These are phyloP conservation scores for Aspergillus fischeri DNA, from an alignment of 2,329 filamentous ascomycete species.

Conservation along the genomic window DNA sequence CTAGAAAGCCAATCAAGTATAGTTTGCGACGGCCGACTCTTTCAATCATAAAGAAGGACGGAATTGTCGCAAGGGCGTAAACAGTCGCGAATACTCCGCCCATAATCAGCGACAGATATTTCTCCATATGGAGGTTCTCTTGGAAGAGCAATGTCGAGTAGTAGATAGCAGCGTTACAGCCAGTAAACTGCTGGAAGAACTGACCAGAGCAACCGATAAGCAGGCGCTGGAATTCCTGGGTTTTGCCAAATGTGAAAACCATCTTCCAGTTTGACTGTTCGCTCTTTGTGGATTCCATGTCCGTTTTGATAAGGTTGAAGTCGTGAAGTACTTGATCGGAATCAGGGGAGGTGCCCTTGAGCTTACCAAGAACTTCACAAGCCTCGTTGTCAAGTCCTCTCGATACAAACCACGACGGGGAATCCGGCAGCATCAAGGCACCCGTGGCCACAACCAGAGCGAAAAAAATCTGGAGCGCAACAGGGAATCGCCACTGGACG, in stretches of 20 bases:
- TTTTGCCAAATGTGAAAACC: conserved; percentile 27
- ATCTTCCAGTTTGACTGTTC: conserved; percentile 19
- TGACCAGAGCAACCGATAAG: conserved; percentile 28
- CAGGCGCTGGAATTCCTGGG: conserved; percentile 29
- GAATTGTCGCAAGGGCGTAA: conserved; percentile 24
- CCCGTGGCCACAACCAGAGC: conserved; percentile 22
- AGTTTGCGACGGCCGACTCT: conserved; percentile 40
- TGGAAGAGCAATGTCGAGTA: conserved; percentile 45
- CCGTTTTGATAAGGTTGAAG: conserved; percentile 43
- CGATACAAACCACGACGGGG: conserved; percentile 52
- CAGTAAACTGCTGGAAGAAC: conserved; percentile 43
- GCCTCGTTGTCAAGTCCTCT: conserved; percentile 47
- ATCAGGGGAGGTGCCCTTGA: conserved; percentile 40
- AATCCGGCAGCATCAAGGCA: conserved; percentile 44
- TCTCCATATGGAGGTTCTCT: conserved; percentile 27
- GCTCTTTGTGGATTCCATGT: conserved; percentile 36
- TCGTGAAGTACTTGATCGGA: conserved; percentile 23
- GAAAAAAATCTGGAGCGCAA: conserved; percentile 47
- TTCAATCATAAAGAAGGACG: conserved; percentile 27
- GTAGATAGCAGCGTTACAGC: conserved; percentile 45
- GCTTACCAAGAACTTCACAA: conserved; percentile 45
- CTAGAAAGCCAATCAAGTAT: conserved; percentile 27
- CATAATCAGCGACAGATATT: conserved; percentile 19
- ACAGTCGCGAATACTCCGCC: conserved; percentile 27
- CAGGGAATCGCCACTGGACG: conserved; percentile 42